phyloP scores from a whole-genome alignment of 2,329 filamentous ascomycete species.

The Beauveria medogensis region DNA sequence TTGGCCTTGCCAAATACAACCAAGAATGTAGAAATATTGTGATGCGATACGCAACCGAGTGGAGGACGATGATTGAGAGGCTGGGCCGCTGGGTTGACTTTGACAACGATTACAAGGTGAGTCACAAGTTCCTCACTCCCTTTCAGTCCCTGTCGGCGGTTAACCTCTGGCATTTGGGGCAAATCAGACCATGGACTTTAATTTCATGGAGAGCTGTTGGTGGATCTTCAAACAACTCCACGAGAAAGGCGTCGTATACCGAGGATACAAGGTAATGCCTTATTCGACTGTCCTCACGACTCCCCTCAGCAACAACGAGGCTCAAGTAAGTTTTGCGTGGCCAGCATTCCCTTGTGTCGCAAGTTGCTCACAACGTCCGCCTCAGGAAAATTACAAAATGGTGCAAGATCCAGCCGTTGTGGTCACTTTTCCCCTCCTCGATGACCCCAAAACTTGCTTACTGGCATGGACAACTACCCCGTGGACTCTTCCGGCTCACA shows the following conservation, averaged over 20 bases:
- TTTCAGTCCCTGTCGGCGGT: background rate
- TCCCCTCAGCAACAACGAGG: conserved; percentile 60
- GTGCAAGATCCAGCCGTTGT: conserved; percentile 57
- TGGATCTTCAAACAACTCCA: conserved; percentile 72
- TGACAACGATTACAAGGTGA: conserved; percentile 65
- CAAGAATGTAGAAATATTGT: conserved; percentile 78
- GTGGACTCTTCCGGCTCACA: conserved; percentile 59
- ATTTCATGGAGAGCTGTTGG: conserved; percentile 72
- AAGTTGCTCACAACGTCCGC: too few relatives aligned
- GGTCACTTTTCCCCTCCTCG: conserved; percentile 61
- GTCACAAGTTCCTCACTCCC: conserved; percentile 20
- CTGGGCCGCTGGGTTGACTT: conserved; percentile 73
- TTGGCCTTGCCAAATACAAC: conserved; percentile 79
- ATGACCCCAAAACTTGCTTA: conserved; percentile 52
- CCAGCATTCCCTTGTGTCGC: too few relatives aligned
- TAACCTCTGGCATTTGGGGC: too few relatives aligned
- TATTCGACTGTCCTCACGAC: conserved; percentile 69
- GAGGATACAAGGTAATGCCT: conserved; percentile 67
- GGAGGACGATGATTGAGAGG: conserved; percentile 67
- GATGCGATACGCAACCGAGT: conserved; percentile 74
- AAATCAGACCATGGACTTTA: conserved; percentile 59
- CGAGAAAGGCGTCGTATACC: conserved; percentile 63
- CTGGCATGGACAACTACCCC: conserved; percentile 59
- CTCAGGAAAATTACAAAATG: too few relatives aligned
- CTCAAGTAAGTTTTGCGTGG: conserved; percentile 32